Conservation (phyloP, 805 yeast species). For the Myxozyma neotropica region DNA sequence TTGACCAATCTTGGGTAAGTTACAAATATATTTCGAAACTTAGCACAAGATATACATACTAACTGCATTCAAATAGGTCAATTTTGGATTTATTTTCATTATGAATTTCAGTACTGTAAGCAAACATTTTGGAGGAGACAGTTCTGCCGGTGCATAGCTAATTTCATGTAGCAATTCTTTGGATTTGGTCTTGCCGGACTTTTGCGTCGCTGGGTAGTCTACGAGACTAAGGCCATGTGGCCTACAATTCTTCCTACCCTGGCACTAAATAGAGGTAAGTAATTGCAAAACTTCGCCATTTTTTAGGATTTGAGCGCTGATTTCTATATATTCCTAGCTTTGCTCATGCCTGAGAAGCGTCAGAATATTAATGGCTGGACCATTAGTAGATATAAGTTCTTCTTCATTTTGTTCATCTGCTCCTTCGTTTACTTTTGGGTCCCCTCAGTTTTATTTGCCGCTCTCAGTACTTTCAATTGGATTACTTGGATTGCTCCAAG, state of each 20-base stretch:
- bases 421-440: constrained; percentile 61
- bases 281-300: not conserved
- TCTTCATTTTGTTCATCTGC: constrained; percentile 47
- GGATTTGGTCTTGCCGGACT: constrained; percentile 72
- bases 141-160: too few relatives aligned
- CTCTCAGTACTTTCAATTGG: constrained; percentile 65
- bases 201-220: constrained; percentile 52
- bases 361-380: constrained; percentile 59
- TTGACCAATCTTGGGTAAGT: constrained; percentile 36
- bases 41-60: too few relatives aligned
- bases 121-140: constrained; percentile 46
- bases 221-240: constrained; percentile 57
- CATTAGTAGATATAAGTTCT: constrained; percentile 54
- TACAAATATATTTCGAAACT: too few relatives aligned
- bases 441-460: constrained; percentile 51
- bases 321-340: constrained; percentile 46
- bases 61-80: constrained; percentile 9
- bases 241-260: constrained; percentile 64
- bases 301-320: constrained; percentile 54
- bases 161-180: constrained; percentile 51
- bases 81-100: constrained; percentile 56
- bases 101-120: constrained; percentile 52
- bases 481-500: constrained; percentile 43
- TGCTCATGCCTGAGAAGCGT: constrained; percentile 43
- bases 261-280: constrained; percentile 47